Conservation (phyloP, 306 rosid species). For the Benincasa hispida region DNA sequence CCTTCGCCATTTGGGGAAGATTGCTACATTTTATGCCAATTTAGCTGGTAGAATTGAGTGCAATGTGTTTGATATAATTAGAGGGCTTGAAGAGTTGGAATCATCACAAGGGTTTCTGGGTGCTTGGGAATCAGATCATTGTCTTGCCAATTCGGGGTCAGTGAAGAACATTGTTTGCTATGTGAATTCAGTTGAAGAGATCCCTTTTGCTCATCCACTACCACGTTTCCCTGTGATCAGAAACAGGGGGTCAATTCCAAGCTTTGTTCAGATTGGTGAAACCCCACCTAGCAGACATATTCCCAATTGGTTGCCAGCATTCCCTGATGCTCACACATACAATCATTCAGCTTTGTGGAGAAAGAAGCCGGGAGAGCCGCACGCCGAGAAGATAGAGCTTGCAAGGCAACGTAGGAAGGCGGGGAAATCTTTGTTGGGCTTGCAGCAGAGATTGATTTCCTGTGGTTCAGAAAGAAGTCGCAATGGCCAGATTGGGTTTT, state of each 20-base stretch:
- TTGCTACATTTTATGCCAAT: slow-evolving; percentile 37
- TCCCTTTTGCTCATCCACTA: slow-evolving; percentile 58
- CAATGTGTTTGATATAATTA: slow-evolving; percentile 49
- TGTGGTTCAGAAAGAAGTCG: neutral
- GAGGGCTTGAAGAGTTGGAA: slow-evolving; percentile 52
- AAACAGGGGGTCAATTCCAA: slow-evolving; percentile 30
- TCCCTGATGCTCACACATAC: slow-evolving; percentile 72
- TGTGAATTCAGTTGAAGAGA: slow-evolving; percentile 35
- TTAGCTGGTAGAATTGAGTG: slow-evolving; percentile 59
- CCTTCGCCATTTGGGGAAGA: slow-evolving; percentile 53
- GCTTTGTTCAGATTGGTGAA: slow-evolving; percentile 57
- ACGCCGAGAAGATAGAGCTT: slow-evolving; percentile 64
- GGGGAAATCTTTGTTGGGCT: slow-evolving; percentile 56
- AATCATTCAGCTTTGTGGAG: slow-evolving; percentile 57
- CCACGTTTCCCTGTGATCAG: slow-evolving; percentile 51
- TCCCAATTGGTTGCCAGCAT: slow-evolving; percentile 76
- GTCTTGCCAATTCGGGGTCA: slow-evolving; percentile 25
- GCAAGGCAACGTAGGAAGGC: slow-evolving; percentile 73
- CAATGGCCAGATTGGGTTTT: slow-evolving; percentile 17
- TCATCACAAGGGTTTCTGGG: slow-evolving; percentile 41
- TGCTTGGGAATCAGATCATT: slow-evolving; percentile 22
- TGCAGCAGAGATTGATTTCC: too few species aligned
- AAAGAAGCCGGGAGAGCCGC: slow-evolving; percentile 50
- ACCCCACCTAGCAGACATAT: slow-evolving; percentile 49
- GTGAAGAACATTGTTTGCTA: slow-evolving; percentile 25